These are phyloP conservation scores for Ricinus communis DNA, from an alignment of 345 rosid species.

Conservation along the genomic window DNA sequence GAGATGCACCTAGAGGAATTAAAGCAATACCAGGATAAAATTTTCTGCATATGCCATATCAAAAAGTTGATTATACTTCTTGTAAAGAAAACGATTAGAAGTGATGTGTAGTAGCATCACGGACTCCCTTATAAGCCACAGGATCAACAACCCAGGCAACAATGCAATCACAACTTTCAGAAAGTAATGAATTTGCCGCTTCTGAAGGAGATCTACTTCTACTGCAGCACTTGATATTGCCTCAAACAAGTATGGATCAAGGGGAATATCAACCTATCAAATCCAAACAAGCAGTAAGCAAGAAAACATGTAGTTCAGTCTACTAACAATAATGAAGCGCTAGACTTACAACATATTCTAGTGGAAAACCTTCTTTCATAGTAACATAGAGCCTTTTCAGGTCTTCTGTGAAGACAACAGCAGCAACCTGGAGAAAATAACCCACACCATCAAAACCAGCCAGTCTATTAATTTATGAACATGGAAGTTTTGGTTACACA, in stretches of 20 bases:
- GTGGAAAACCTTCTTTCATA: slow-evolving; percentile 94
- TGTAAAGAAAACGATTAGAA: slow-evolving; percentile 78
- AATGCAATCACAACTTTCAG: slow-evolving; percentile 76
- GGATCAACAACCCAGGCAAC: slow-evolving; percentile 74
- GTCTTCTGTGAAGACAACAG: slow-evolving; percentile 93
- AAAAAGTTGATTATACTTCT: slow-evolving; percentile 80
- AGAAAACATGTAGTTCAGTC: slow-evolving; percentile 16
- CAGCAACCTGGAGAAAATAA: slow-evolving; percentile 68
- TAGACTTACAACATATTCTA: slow-evolving; percentile 82
- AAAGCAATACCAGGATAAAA: slow-evolving; percentile 70
- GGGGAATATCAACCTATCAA: slow-evolving; percentile 85
- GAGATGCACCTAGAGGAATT: background rate
- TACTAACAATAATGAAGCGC: slow-evolving; percentile 16
- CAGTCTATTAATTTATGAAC: slow-evolving; percentile 1
- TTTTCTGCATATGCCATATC: slow-evolving; percentile 95
- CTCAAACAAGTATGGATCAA: slow-evolving; percentile 91
- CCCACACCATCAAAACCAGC: slow-evolving; percentile 17
- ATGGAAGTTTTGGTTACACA: background rate
- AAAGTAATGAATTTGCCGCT: slow-evolving; percentile 83
- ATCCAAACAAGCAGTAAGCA: slow-evolving; percentile 19
- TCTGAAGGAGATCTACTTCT: slow-evolving; percentile 96
- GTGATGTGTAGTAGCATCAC: slow-evolving; percentile 79
- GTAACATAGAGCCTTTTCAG: slow-evolving; percentile 81
- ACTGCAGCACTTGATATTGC: slow-evolving; percentile 76
- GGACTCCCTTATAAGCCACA: slow-evolving; percentile 78